phyloP scores from a whole-genome alignment of 2,329 filamentous ascomycete genomes.

The Gnomoniopsis sp. region DNA sequence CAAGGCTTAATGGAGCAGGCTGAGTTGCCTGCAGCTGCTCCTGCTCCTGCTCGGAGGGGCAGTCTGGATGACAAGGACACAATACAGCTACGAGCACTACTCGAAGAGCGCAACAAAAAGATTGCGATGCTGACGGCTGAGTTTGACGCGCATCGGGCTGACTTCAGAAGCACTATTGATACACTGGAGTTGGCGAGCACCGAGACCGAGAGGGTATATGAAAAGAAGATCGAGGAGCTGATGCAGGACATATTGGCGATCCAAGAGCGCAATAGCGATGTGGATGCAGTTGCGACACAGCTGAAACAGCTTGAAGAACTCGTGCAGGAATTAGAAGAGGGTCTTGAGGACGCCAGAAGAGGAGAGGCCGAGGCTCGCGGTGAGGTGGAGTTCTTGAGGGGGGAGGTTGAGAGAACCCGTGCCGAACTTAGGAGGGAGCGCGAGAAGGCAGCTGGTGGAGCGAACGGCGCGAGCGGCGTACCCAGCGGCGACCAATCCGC shows the following conservation, averaged over 20 bases:
- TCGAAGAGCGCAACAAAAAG: slow-evolving; percentile 95
- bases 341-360: slow-evolving; percentile 86
- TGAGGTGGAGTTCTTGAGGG: slow-evolving; percentile 91
- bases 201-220: slow-evolving; percentile 94
- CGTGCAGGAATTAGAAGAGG: slow-evolving; percentile 94
- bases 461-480: slow-evolving; percentile 42
- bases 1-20: slow-evolving; percentile 62
- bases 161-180: slow-evolving; percentile 96
- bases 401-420: slow-evolving; percentile 88
- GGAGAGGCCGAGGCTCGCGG: slow-evolving; percentile 94
- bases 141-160: slow-evolving; percentile 90
- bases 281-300: slow-evolving; percentile 85
- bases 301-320: slow-evolving; percentile 94
- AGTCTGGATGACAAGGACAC: slow-evolving; percentile 68
- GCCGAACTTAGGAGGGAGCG: slow-evolving; percentile 84
- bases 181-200: slow-evolving; percentile 92
- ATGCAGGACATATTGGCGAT: slow-evolving; percentile 80
- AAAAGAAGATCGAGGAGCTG: slow-evolving; percentile 84
- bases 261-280: slow-evolving; percentile 79
- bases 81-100: slow-evolving; percentile 70
- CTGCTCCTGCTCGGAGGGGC: slow-evolving; percentile 35
- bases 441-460: slow-evolving; percentile 68
- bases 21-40: slow-evolving; percentile 31
- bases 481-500: slow-evolving; percentile 40
- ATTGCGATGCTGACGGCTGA: slow-evolving; percentile 90